Percentiles rank a stretch among this genome's conserved stretches.
Evolutionary conservation across 306 rosid species (phyloP).

Genomic region (Vigna nakashimae): DNA sequence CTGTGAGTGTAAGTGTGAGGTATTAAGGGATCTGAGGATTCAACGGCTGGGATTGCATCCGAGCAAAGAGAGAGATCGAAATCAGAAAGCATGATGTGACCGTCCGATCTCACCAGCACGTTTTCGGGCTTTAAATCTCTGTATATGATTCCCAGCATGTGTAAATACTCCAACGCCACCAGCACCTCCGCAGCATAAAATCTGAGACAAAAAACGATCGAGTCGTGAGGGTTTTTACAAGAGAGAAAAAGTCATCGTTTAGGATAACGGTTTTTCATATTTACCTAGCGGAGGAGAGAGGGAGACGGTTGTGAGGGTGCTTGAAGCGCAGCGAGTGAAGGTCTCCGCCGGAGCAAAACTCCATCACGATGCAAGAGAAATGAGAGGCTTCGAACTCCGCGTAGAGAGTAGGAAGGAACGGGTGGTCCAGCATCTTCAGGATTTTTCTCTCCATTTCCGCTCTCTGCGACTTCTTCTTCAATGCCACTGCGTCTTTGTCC

Average conservation of each 20-base stretch:
- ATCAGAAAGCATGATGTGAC: constrained; percentile 98
- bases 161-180: constrained; percentile 93
- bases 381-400: constrained; percentile 96
- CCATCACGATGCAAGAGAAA: constrained; percentile 97
- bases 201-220: constrained; percentile 47
- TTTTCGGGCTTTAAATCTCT: constrained; percentile 96
- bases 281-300: constrained; percentile 83
- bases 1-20: constrained; percentile 27
- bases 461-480: constrained; percentile 84
- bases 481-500: constrained; percentile 77
- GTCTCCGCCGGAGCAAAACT: constrained; percentile 97
- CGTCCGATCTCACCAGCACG: constrained; percentile 94
- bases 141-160: constrained; percentile 96
- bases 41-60: constrained; percentile 89
- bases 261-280: not conserved
- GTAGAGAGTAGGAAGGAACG: constrained; percentile 87
- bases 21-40: constrained; percentile 61
- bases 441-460: constrained; percentile 93
- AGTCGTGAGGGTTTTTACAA: not conserved
- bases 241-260: constrained; percentile 32
- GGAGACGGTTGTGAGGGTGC: constrained; percentile 75
- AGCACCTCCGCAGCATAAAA: constrained; percentile 92
- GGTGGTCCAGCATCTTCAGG: constrained; percentile 92
- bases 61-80: constrained; percentile 92
- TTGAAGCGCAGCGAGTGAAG: constrained; percentile 85